phyloP scores from a whole-genome alignment of 306 rosid genomes.

The Canavalia gladiata region DNA sequence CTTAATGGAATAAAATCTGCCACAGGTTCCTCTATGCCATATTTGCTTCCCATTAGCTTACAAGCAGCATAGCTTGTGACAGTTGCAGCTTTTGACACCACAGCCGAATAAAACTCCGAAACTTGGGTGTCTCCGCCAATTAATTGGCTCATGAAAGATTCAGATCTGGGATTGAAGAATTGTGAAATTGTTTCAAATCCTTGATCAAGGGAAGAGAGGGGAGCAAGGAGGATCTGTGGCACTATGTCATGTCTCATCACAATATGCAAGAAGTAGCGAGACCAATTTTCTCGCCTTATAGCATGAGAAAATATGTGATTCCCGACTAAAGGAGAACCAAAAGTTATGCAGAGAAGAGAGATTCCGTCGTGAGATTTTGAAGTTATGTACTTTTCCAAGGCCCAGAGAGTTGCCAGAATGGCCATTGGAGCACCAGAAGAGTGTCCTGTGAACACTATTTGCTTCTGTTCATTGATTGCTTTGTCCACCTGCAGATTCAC shows the following conservation, averaged over 20 bases:
- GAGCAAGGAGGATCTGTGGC: conserved; percentile 75
- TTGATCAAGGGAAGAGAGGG: conserved; percentile 55
- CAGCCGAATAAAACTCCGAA: conserved; percentile 45
- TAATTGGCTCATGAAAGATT: neutral
- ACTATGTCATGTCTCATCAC: conserved; percentile 69
- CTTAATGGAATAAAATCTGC: conserved; percentile 61
- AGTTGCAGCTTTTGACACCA: conserved; percentile 62
- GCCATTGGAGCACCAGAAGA: conserved; percentile 75
- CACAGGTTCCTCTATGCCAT: conserved; percentile 56
- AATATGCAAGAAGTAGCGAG: conserved; percentile 61
- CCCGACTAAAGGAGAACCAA: conserved; percentile 84
- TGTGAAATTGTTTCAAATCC: conserved; percentile 46
- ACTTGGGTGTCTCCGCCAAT: neutral
- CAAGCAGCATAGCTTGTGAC: conserved; percentile 69
- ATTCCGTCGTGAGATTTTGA: neutral
- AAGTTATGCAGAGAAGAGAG: conserved; percentile 71
- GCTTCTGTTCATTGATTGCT: conserved; percentile 43
- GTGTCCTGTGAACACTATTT: conserved; percentile 79
- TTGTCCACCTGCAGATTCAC: conserved; percentile 59
- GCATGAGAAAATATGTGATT: conserved; percentile 79
- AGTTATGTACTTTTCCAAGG: conserved; percentile 50
- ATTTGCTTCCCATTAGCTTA: conserved; percentile 66
- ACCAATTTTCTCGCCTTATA: conserved; percentile 76
- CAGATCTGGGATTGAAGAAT: conserved; percentile 46
- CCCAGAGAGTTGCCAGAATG: conserved; percentile 77